Base-by-base conservation (phyloP, 768 basidiomycete genomes). In the Leccinum aurantiacum region DNA sequence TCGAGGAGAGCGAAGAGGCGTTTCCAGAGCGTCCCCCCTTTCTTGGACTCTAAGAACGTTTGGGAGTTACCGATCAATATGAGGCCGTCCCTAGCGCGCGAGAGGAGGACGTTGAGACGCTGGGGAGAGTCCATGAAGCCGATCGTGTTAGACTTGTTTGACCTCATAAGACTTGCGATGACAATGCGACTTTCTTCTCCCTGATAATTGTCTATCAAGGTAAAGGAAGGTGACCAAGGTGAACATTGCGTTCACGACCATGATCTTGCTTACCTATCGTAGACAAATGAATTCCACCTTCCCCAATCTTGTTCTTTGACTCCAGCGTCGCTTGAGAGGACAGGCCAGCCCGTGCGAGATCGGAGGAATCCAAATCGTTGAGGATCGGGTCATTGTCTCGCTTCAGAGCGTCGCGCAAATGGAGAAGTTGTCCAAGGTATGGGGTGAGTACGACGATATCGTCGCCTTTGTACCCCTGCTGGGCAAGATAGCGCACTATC, bases 151-250 rank as follows among this genome's bases (percentile, higher is more conserved):
- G 71, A 64, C 0, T 71, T 4, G 60, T 89, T 88, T 67, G 86
- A 87, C 46, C 88, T 69, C 0, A 84, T 86, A 14, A 89, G 70
- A 6, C 80, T 83, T 4, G 78, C 77, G 31, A 90, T 73, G 27
- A 89, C 85, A 49, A 90, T 83, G 37, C 88, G 80, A 56, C 84
- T 83, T 67, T 89, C 87, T 64, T 89, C 88, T 5, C 88, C 88
- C 64, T 89, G 87, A 61, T 88, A 89, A 64, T 89, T 89, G 61
- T 89, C 88, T 88, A 54, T 13, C 35, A 41, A 4, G 2, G 15
- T 11, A 41, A 4, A 1, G 10, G 24, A 3, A 14, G 8, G 24
- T 49, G 41, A 13, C 9, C 8, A 15, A n/a, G 6, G 15, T 49
- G 9, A 14, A 5, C 38, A 14, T 33, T 35, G 14, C 1, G n/a